Evolutionary conservation across 2,329 filamentous ascomycete genomes (phyloP).

Genomic region (Tolypocladium guangdongense): DNA sequence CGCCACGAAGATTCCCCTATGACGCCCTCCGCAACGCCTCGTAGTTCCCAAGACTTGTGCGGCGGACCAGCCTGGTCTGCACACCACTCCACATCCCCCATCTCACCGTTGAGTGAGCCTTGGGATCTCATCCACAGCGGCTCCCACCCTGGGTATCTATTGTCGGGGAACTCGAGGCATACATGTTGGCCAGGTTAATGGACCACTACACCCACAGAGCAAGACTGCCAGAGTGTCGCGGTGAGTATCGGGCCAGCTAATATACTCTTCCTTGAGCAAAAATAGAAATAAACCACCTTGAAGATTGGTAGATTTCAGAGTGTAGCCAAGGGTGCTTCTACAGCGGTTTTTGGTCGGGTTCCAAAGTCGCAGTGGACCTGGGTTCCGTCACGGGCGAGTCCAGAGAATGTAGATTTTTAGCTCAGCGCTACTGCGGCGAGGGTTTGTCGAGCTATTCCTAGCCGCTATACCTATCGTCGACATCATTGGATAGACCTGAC

Average conservation of each 20-base stretch:
- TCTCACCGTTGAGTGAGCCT: neutral
- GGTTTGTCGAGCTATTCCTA: neutral
- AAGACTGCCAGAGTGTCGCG: constrained; percentile 41
- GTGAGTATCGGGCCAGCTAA: constrained; percentile 52
- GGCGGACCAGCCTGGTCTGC: neutral
- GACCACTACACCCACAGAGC: constrained; percentile 54
- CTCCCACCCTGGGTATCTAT: neutral
- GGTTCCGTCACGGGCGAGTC: neutral
- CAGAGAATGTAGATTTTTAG: neutral
- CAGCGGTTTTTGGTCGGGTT: neutral
- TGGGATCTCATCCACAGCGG: neutral
- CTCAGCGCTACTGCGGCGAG: neutral
- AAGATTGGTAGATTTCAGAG: constrained; percentile 61
- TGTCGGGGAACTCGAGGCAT: neutral
- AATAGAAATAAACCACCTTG: constrained; percentile 70
- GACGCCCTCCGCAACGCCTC: neutral
- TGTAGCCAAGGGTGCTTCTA: constrained; percentile 56
- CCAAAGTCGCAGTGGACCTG: neutral
- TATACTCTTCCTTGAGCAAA: constrained; percentile 69
- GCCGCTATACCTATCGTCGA: neutral
- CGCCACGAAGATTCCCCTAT: too few relatives aligned
- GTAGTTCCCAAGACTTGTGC: too few relatives aligned
- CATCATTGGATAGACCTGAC: neutral
- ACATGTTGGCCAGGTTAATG: constrained; percentile 57
- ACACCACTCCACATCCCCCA: neutral